Evolutionary conservation across 495 filamentous ascomycete species (phyloP).

Genomic region (Parmelia sp.): DNA sequence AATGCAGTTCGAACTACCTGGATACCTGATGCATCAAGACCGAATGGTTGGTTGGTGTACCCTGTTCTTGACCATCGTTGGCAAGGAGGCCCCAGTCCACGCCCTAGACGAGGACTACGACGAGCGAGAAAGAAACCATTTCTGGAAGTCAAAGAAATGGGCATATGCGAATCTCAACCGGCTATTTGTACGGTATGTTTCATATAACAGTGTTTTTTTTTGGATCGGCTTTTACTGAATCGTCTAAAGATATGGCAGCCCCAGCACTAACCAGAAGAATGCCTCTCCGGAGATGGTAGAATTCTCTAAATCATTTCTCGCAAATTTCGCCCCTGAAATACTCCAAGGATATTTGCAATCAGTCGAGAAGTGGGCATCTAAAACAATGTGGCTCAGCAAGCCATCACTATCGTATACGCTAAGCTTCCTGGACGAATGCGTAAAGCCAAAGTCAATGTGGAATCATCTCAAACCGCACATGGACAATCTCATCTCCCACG

Average conservation of each 20-base stretch:
- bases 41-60: conserved; percentile 91
- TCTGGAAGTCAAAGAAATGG: conserved; percentile 99
- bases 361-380: conserved; percentile 94
- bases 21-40: conserved; percentile 66
- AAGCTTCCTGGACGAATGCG: conserved; percentile 91
- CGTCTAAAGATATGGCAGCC: conserved; percentile 75
- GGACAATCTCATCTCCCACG: conserved; percentile 81
- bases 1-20: conserved; percentile 72
- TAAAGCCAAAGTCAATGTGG: conserved; percentile 97
- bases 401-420: conserved; percentile 86
- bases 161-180: conserved; percentile 95
- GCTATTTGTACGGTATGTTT: conserved; percentile 76
- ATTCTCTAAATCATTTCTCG: conserved; percentile 84
- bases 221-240: conserved; percentile 12
- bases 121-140: conserved; percentile 87
- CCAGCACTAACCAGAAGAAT: conserved; percentile 57
- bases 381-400: conserved; percentile 91
- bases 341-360: conserved; percentile 86
- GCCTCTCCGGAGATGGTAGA: conserved; percentile 63
- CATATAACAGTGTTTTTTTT: not conserved
- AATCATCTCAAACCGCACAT: conserved; percentile 87
- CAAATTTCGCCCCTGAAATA: conserved; percentile 89
- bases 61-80: conserved; percentile 82
- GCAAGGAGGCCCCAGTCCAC: conserved; percentile 71
- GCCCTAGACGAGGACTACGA: conserved; percentile 75